These are phyloP conservation scores for Cordyceps fumosorosea DNA, from an alignment of 2,329 filamentous ascomycete species.

Conservation along the genomic window DNA sequence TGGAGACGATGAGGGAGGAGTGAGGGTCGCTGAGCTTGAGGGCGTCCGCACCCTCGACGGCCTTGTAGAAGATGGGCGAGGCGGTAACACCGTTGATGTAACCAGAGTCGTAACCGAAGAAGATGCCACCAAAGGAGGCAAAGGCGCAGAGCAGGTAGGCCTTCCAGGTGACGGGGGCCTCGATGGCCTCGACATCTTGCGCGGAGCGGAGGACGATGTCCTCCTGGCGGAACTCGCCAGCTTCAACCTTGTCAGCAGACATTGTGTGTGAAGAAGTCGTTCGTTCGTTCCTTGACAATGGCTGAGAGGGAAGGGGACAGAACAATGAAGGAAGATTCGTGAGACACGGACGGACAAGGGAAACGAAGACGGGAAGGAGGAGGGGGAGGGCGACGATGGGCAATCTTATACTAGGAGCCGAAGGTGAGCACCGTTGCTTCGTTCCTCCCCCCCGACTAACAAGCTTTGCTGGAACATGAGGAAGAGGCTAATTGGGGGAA, in stretches of 20 bases:
- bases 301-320: background rate
- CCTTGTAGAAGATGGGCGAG: conserved; percentile 43
- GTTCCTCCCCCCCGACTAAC: background rate
- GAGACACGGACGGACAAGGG: conserved; percentile 9
- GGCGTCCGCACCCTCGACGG: conserved; percentile 38
- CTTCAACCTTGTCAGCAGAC: conserved; percentile 1
- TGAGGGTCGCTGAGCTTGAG: conserved; percentile 33
- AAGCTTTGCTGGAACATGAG: background rate
- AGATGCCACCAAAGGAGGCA: conserved; percentile 65
- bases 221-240: conserved; percentile 6
- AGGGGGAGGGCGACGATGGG: background rate
- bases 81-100: conserved; percentile 63
- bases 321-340: background rate
- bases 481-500: background rate
- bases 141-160: conserved; percentile 65
- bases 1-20: conserved; percentile 60
- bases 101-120: conserved; percentile 74
- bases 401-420: conserved; percentile 5
- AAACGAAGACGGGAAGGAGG: background rate
- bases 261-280: background rate
- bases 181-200: conserved; percentile 51
- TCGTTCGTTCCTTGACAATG: background rate
- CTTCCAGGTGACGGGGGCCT: conserved; percentile 63
- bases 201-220: conserved; percentile 34
- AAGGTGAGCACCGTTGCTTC: too few relatives aligned